These are phyloP conservation scores for Bruguiera parviflora DNA, from an alignment of 345 rosid genomes.

Conservation along the genomic window DNA sequence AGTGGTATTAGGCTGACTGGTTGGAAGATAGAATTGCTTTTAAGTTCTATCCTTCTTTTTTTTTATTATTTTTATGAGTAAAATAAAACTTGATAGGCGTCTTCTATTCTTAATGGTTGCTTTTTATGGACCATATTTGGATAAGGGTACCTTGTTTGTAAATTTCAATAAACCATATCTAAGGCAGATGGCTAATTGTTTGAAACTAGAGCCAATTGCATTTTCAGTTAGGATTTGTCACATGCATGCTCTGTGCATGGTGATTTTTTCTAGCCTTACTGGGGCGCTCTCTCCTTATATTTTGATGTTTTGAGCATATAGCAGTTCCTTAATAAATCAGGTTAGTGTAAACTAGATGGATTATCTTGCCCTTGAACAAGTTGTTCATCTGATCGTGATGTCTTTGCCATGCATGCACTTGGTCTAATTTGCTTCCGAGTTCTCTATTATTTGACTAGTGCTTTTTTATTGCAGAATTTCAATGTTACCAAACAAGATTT, in stretches of 20 bases:
- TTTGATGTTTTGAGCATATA: not conserved
- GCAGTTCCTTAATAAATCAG: too few species aligned
- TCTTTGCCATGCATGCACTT: not conserved
- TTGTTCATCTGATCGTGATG: too few species aligned
- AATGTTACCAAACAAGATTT: conserved; percentile 64
- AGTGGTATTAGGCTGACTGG: too few species aligned
- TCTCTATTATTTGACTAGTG: not conserved
- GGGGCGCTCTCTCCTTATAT: not conserved
- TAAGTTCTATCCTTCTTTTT: not conserved
- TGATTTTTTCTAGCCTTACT: not conserved
- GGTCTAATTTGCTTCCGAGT: not conserved
- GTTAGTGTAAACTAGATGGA: too few species aligned
- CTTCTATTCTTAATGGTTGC: not conserved
- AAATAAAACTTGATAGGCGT: not conserved
- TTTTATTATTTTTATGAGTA: not conserved
- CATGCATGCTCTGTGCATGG: too few species aligned
- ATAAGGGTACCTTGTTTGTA: not conserved
- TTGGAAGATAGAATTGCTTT: not conserved
- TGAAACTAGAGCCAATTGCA: not conserved
- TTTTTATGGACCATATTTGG: not conserved
- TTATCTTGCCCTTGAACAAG: too few species aligned
- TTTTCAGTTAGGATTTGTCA: not conserved
- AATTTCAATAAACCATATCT: too few species aligned
- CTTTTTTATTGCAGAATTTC: conserved; percentile 50
- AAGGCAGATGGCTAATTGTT: not conserved